These are phyloP conservation scores for Trichoderma cornu-damae DNA, from an alignment of 2,329 filamentous ascomycete genomes.

Conservation along the genomic window DNA sequence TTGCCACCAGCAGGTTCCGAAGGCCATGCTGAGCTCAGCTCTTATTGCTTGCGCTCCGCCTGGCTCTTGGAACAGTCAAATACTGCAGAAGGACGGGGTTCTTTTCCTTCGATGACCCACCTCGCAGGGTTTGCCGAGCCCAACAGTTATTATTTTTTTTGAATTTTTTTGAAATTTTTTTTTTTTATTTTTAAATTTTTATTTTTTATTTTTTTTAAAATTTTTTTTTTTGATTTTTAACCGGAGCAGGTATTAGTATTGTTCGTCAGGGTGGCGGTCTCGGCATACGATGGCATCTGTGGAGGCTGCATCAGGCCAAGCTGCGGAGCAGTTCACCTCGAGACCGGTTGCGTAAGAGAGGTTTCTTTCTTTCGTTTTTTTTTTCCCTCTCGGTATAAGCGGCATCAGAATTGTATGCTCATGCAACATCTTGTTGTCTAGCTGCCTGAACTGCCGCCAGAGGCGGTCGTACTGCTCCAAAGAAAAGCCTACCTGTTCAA, in stretches of 20 bases:
- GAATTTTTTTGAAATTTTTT: too few relatives aligned
- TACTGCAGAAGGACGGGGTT: not conserved
- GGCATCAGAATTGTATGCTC: not conserved
- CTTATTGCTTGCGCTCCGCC: not conserved
- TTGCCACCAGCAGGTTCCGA: not conserved
- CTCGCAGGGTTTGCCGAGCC: not conserved
- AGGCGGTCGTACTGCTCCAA: conserved; percentile 36
- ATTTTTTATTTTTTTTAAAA: too few relatives aligned
- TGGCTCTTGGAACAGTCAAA: conserved; percentile 6
- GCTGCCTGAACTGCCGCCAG: conserved; percentile 34
- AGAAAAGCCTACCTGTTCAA: conserved; percentile 33
- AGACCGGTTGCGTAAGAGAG: conserved; percentile 28
- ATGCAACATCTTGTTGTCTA: conserved; percentile 17
- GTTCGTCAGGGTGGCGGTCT: not conserved
- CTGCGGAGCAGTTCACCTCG: conserved; percentile 21
- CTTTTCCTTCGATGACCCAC: conserved; percentile 1
- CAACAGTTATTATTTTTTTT: too few relatives aligned
- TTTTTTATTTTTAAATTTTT: too few relatives aligned
- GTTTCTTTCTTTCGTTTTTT: too few relatives aligned
- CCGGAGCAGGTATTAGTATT: not conserved
- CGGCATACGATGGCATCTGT: conserved; percentile 4
- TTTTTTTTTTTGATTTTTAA: too few relatives aligned
- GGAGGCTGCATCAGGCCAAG: not conserved
- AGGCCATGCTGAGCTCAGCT: conserved; percentile 5
- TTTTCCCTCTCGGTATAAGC: not conserved